phyloP scores from a whole-genome alignment of 352 stramenopile species.

The Pythium biforme region DNA sequence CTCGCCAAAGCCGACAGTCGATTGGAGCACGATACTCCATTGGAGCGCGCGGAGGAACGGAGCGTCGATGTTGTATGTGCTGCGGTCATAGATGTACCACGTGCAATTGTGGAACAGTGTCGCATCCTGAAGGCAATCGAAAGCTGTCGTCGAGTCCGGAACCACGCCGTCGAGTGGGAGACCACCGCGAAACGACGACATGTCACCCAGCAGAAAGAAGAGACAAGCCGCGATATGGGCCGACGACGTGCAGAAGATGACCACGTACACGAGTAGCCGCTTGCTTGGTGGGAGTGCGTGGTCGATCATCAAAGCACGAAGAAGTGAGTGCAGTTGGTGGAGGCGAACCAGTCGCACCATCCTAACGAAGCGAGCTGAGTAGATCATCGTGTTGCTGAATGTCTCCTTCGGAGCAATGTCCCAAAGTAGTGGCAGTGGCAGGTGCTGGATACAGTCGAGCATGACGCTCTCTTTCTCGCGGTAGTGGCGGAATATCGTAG shows the following conservation, averaged over 20 bases:
- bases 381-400: slow-evolving; percentile 28
- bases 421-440: slow-evolving; percentile 54
- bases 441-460: slow-evolving; percentile 33
- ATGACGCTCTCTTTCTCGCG: slow-evolving; percentile 38
- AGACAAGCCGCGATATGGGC: slow-evolving; percentile 49
- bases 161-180: slow-evolving; percentile 34
- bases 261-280: slow-evolving; percentile 49
- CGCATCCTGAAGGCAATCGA: slow-evolving; percentile 48
- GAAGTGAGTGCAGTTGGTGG: slow-evolving; percentile 35
- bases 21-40: slow-evolving; percentile 73
- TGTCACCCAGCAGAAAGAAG: slow-evolving; percentile 59
- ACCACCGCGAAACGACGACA: slow-evolving; percentile 39
- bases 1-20: slow-evolving; percentile 69
- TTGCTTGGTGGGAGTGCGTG: slow-evolving; percentile 38
- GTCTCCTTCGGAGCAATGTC: slow-evolving; percentile 54
- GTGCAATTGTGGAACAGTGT: slow-evolving; percentile 59
- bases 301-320: slow-evolving; percentile 49
- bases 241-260: slow-evolving; percentile 40
- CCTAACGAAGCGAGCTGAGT: slow-evolving; percentile 39
- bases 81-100: slow-evolving; percentile 71
- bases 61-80: slow-evolving; percentile 53
- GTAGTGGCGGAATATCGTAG: slow-evolving; percentile 39
- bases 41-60: slow-evolving; percentile 61
- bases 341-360: slow-evolving; percentile 50
- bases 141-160: slow-evolving; percentile 32